Base-by-base conservation (phyloP, 192 early-diverging fungal species). In the Umbelopsis ramanniana region DNA sequence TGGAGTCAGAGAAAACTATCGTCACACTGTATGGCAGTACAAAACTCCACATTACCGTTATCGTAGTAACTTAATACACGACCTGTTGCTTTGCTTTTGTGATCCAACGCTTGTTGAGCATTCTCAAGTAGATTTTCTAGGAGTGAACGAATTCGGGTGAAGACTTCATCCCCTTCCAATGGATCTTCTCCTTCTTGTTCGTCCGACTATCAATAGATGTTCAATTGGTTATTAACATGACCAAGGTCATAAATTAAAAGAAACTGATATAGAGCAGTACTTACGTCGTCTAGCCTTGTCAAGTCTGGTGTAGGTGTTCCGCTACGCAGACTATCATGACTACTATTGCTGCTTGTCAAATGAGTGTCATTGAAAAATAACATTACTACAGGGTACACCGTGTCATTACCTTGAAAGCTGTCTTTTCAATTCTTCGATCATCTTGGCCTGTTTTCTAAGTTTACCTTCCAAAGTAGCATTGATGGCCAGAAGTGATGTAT, bases 371-470 rank as follows among this genome's bases (percentile, higher is more conserved):
- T 38, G 26, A 17, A 33, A 37, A 37, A 35, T 1, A 3, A 29
- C 15, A 35, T 11, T 19, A 37, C 23, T 19, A 17, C 4, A 17
- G 12, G 15, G 2, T 35, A 33, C 33, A 29, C 15, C 35, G 6
- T 37, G 19, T 63, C 19, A 17, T 19, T 37, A 63, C 57, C 57
- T 63, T 63, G 33, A 63, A 19, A 63, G 57, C 35, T 35, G 57
- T n/a, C 57, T 63, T 63, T 37, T 63, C 33, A 63, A 63, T 5
- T 63, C 57, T 38, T 63, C 57, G 14, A 63, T 63, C 33, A n/a
- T 29, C 33, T 63, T 63, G 26, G 57, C 57, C 37, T 63, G 57
- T 29, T n/a, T 7, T 63, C 57, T 63, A 35, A 63, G 57, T 63
- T 63, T 63, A n/a, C 29, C 33, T 33, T 63, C 57, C 26, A 63